Conservation (phyloP, 1,139 yeast species). For the Hansenula sp. region DNA sequence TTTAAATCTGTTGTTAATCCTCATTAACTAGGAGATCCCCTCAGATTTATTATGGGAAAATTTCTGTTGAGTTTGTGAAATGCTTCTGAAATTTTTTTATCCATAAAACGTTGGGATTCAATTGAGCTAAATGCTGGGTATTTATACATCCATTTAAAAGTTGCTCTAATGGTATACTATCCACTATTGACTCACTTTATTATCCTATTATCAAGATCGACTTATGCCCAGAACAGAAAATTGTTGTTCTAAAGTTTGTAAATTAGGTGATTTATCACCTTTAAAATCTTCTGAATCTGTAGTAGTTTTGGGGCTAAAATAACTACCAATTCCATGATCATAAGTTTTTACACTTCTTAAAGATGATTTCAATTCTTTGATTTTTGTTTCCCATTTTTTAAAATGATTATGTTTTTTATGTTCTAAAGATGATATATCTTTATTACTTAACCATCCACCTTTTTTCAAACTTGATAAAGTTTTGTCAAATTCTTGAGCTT, state of each 20-base stretch:
- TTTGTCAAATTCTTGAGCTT: constrained; percentile 12
- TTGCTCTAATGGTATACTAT: too few relatives aligned
- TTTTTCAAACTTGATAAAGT: constrained; percentile 8
- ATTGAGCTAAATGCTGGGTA: too few relatives aligned
- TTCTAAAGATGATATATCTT: constrained; percentile 9
- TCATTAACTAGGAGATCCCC: too few relatives aligned
- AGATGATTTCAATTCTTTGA: constrained; percentile 4
- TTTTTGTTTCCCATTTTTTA: constrained; percentile 13
- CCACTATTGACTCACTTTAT: too few relatives aligned
- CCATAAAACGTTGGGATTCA: too few relatives aligned
- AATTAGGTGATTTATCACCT: constrained; percentile 6
- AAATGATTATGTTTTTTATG: constrained; percentile 9
- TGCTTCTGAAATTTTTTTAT: too few relatives aligned
- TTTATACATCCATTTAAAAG: too few relatives aligned
- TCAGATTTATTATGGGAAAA: too few relatives aligned
- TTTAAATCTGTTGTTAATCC: too few relatives aligned
- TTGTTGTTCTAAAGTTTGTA: constrained; percentile 11
- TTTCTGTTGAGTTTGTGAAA: too few relatives aligned
- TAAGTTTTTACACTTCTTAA: not conserved
- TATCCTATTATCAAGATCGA: too few relatives aligned
- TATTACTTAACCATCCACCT: constrained; percentile 15
- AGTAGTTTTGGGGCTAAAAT: not conserved
- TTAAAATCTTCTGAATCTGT: not conserved
- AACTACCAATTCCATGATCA: not conserved
- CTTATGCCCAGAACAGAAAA: constrained; percentile 8